Conservation (phyloP, 768 basidiomycete genomes). For the Tulasnella sp. region DNA sequence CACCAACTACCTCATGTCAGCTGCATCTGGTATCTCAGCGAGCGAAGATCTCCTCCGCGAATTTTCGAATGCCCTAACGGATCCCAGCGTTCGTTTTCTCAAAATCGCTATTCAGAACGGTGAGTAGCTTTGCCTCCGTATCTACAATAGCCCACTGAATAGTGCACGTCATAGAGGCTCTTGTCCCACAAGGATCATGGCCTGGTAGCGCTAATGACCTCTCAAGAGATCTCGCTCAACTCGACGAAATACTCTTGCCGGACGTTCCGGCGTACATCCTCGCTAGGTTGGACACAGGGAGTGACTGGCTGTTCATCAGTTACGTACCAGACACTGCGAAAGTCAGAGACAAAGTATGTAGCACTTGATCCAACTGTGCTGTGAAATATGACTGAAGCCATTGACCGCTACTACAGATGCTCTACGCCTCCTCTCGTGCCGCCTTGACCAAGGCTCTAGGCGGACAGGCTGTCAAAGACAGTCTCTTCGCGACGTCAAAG, state of each 20-base stretch:
- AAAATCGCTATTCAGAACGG: conserved; percentile 69
- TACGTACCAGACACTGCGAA: conserved; percentile 77
- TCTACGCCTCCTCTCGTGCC: conserved; percentile 71
- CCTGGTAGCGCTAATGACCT: conserved; percentile 37
- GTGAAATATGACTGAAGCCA: background rate
- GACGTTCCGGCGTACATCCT: conserved; percentile 66
- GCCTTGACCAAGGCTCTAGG: conserved; percentile 64
- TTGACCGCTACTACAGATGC: conserved; percentile 50
- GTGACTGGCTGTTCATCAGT: conserved; percentile 62
- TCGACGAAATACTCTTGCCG: conserved; percentile 49
- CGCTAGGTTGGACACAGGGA: conserved; percentile 46
- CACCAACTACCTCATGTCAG: conserved; percentile 6
- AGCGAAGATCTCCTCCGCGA: conserved; percentile 2
- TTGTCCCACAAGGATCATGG: conserved; percentile 48
- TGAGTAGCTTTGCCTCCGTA: conserved; percentile 22
- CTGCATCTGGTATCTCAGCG: conserved; percentile 8
- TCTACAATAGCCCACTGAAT: background rate
- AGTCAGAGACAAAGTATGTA: conserved; percentile 65
- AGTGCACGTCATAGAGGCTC: conserved; percentile 42
- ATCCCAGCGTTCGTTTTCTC: conserved; percentile 49
- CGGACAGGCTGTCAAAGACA: conserved; percentile 56
- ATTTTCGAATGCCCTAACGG: background rate
- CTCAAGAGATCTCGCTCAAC: conserved; percentile 45
- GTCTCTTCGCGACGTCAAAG: conserved; percentile 68
- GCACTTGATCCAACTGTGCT: background rate